These are phyloP conservation scores for Pleoardoris graminearum DNA, from an alignment of 2,329 filamentous ascomycete genomes.

Conservation along the genomic window DNA sequence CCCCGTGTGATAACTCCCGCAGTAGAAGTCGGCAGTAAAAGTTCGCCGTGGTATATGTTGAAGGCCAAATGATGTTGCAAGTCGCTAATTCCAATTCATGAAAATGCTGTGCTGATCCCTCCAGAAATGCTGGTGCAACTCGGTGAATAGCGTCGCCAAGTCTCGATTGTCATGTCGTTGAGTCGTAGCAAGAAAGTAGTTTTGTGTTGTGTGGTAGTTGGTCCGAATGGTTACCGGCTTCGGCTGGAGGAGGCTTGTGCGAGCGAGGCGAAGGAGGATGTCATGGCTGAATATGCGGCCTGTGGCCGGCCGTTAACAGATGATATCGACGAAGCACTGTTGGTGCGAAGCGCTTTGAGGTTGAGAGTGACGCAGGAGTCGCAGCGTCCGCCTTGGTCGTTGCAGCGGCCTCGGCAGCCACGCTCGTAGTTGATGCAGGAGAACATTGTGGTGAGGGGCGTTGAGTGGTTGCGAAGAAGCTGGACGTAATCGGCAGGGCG, in stretches of 20 bases:
- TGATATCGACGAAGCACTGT: conserved; percentile 38
- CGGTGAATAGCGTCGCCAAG: conserved; percentile 11
- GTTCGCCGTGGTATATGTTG: conserved; percentile 11
- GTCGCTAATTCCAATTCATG: conserved; percentile 5
- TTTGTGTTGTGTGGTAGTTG: conserved; percentile 11
- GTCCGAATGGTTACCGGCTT: conserved; percentile 22
- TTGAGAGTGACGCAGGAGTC: conserved; percentile 47
- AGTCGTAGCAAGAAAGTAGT: not conserved
- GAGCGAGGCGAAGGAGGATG: conserved; percentile 46
- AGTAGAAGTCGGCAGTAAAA: no score
- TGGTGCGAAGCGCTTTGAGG: conserved; percentile 38
- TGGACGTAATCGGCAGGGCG: not conserved
- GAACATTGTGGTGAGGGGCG: conserved; percentile 41
- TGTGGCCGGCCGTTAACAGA: conserved; percentile 29
- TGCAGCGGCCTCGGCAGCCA: conserved; percentile 49
- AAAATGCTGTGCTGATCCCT: conserved; percentile 10
- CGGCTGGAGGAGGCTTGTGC: conserved; percentile 32
- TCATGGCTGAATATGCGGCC: conserved; percentile 46
- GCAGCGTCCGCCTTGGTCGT: conserved; percentile 42
- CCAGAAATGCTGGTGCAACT: not conserved
- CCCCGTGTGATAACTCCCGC: not conserved
- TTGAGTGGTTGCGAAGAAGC: not conserved
- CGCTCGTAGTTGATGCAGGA: conserved; percentile 51
- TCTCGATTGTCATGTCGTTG: conserved; percentile 5
- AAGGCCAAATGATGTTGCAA: not conserved